Evolutionary conservation across 768 basidiomycete genomes (phyloP).

Genomic region (Tylopilus balloui): DNA sequence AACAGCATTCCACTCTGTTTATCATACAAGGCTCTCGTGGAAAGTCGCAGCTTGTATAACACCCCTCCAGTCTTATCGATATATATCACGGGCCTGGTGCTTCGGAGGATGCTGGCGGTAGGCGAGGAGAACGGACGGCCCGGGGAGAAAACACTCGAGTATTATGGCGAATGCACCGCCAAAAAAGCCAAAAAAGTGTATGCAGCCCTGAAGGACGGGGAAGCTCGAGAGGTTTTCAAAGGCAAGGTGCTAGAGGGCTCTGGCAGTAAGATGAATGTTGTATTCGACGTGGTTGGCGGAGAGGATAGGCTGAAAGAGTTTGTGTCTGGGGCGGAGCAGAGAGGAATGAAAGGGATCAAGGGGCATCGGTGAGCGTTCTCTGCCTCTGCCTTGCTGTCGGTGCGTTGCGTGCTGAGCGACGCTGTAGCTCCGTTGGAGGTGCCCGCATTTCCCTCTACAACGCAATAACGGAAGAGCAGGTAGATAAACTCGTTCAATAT

Average conservation of each 20-base stretch:
- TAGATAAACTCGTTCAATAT: conserved; percentile 55
- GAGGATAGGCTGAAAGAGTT: conserved; percentile 74
- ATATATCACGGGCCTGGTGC: conserved; percentile 84
- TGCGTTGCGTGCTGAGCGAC: neutral
- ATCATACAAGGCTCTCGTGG: conserved; percentile 78
- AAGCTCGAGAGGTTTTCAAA: conserved; percentile 62
- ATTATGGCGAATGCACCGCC: conserved; percentile 62
- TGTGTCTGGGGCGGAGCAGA: conserved; percentile 71
- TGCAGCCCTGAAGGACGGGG: conserved; percentile 62
- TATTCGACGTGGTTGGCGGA: conserved; percentile 73
- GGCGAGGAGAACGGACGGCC: conserved; percentile 13
- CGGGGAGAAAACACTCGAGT: conserved; percentile 57
- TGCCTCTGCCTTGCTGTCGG: conserved; percentile 5
- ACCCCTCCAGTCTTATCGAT: conserved; percentile 91
- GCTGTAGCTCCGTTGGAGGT: conserved; percentile 54
- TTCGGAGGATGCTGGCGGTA: conserved; percentile 56
- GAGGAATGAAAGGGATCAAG: conserved; percentile 81
- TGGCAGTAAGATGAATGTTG: conserved; percentile 94
- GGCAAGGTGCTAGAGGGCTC: conserved; percentile 69
- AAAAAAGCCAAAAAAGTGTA: conserved; percentile 80
- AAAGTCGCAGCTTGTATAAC: conserved; percentile 78
- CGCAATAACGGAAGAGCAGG: conserved; percentile 73
- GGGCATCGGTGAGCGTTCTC: conserved; percentile 75
- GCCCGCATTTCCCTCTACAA: conserved; percentile 88
- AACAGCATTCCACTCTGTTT: conserved; percentile 80